These are phyloP conservation scores for Didymosphaeria variabile DNA, from an alignment of 2,329 filamentous ascomycete genomes.

Conservation along the genomic window DNA sequence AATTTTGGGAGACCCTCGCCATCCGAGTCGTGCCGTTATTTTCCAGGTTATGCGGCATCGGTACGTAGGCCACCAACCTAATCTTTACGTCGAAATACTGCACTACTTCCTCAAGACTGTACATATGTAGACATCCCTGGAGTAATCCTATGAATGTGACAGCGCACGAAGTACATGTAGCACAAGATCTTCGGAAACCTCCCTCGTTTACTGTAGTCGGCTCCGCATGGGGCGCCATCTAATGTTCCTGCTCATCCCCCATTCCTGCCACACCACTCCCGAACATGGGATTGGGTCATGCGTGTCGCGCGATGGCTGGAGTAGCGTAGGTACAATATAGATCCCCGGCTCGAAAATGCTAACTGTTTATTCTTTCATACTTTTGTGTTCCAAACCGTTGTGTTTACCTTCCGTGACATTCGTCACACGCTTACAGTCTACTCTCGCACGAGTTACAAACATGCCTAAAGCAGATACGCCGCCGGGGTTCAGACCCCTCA, in stretches of 20 bases:
- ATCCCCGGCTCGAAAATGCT: constrained; percentile 22
- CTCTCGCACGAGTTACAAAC: constrained; percentile 18
- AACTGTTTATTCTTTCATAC: constrained; percentile 7
- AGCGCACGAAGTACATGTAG: neutral
- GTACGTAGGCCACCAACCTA: too few species aligned
- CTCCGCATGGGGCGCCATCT: constrained; percentile 2
- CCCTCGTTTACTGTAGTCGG: neutral
- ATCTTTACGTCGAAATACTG: too few species aligned
- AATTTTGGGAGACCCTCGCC: neutral
- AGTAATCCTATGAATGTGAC: neutral
- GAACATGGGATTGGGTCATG: constrained; percentile 29
- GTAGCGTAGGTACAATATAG: constrained; percentile 42
- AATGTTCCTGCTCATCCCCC: constrained; percentile 30
- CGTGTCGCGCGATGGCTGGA: constrained; percentile 16
- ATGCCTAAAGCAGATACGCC: constrained; percentile 45
- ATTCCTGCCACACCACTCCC: constrained; percentile 40
- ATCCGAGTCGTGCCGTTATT: too few species aligned
- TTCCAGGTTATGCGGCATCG: too few species aligned
- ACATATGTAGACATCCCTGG: too few species aligned
- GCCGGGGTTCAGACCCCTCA: constrained; percentile 41
- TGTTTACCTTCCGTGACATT: neutral
- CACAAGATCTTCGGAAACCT: neutral
- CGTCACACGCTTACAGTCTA: neutral
- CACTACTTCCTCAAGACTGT: too few species aligned
- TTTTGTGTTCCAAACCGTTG: neutral